Evolutionary conservation across 106 monocot species (phyloP), one percentile per base, ranked within the genome.

Genomic region (Apostasia ramifera): DNA sequence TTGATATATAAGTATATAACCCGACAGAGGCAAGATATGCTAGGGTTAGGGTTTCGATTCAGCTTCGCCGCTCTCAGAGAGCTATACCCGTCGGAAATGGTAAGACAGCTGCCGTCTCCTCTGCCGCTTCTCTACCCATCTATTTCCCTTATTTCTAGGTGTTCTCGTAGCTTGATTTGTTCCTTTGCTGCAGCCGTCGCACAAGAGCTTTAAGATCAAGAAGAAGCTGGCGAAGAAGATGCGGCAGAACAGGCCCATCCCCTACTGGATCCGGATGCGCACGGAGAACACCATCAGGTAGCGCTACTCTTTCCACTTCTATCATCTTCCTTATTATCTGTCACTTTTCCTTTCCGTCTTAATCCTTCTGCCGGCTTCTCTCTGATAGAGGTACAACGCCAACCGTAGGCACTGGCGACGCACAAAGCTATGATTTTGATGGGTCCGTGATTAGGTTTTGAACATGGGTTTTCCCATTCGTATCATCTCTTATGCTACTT

Each of bases 211-310:
- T 59, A 42, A 37, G 78, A 88, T 88, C 59, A 88, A 88, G 84
- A 88, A 88, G 88, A 88, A 88, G 76, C 73, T 88, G 44, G 84
- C 84, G 71, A 88, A 88, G 84, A 88, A 88, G 84, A 88, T 81
- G 84, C 57, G 84, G 64, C 88, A 88, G 81, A 88, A 88, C 74
- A 61, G 81, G 63, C 84, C 88, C 10, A 88, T 88, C 56, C 88
- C 88, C 38, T 79, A 84, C 63, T 88, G 88, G 88, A 88, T 88
- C 76, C 84, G 88, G 65, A 81, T 88, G 84, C 60, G 88, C 38
- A 83, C 82, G 3, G 71, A 80, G 68, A 83, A 87, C 71, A 87
- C 79, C 57, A 87, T 87, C 54, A 74, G 81, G 83, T 84, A 12
- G 1, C 4, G 42, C 0, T 4, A 26, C 60, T 40, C 8, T 39